Conservation (phyloP, 192 early-diverging fungal genomes). For the Podochytrium sp. region DNA sequence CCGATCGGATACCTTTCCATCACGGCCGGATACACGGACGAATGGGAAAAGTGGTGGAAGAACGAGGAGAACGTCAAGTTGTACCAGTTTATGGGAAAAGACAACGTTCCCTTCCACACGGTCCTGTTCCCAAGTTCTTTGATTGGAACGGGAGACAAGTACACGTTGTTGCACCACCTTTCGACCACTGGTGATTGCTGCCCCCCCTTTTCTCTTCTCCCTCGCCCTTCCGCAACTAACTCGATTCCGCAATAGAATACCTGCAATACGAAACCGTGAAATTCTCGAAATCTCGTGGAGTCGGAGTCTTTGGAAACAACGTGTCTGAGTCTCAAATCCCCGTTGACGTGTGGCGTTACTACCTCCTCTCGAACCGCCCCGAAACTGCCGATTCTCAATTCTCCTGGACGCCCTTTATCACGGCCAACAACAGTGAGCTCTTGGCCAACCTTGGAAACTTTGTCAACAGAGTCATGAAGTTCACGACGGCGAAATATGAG, state of each 20-base stretch:
- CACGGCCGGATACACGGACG: constrained; percentile 90
- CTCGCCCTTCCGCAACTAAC: neutral
- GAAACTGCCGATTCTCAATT: constrained; percentile 91
- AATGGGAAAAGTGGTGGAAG: constrained; percentile 99
- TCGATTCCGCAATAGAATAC: constrained; percentile 72
- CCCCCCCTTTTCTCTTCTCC: constrained; percentile 1
- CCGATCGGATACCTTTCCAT: constrained; percentile 98
- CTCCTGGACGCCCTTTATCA: constrained; percentile 90
- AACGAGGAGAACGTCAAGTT: constrained; percentile 94
- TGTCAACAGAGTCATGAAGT: constrained; percentile 96
- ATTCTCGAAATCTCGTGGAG: constrained; percentile 94
- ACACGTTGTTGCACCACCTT: constrained; percentile 92
- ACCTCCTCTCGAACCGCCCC: constrained; percentile 88
- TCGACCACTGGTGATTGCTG: constrained; percentile 75
- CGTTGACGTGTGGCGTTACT: constrained; percentile 96
- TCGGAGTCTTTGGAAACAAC: constrained; percentile 98
- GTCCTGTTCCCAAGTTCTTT: constrained; percentile 93
- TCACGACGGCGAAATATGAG: constrained; percentile 89
- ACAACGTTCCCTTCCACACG: constrained; percentile 99
- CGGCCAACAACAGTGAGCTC: constrained; percentile 94
- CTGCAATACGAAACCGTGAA: constrained; percentile 95
- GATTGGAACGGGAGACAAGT: constrained; percentile 84
- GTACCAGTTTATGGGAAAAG: constrained; percentile 99
- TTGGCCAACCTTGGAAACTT: constrained; percentile 97
- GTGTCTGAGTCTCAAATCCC: constrained; percentile 88